These are phyloP conservation scores for Fusarium sp. DNA, from an alignment of 2,329 filamentous ascomycete species.

Conservation along the genomic window DNA sequence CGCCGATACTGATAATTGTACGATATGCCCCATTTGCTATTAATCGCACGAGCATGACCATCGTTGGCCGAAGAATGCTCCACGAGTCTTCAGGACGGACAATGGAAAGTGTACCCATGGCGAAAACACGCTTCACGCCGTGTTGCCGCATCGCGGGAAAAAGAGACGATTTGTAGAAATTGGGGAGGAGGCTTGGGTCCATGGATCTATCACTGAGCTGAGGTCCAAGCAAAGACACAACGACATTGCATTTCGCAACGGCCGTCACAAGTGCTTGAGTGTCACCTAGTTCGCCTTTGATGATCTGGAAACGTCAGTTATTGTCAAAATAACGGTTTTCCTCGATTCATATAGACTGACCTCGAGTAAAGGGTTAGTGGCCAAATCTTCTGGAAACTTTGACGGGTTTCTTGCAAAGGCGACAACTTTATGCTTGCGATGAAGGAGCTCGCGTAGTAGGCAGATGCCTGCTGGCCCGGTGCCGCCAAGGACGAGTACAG, in stretches of 20 bases:
- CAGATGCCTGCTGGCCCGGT: conserved; percentile 54
- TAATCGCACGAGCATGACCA: conserved; percentile 28
- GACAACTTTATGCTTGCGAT: conserved; percentile 47
- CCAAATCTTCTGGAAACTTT: conserved; percentile 24
- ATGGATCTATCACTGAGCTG: background rate
- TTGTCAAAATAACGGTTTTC: fast-evolving
- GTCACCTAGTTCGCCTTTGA: conserved; percentile 10
- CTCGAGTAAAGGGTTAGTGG: conserved; percentile 8
- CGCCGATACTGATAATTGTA: conserved; percentile 39
- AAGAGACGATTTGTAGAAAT: conserved; percentile 14
- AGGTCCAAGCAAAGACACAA: conserved; percentile 37
- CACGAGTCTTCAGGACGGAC: conserved; percentile 46
- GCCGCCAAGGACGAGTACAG: conserved; percentile 50
- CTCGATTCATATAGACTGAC: background rate
- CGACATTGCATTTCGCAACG: conserved; percentile 5
- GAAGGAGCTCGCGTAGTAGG: conserved; percentile 50
- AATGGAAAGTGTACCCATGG: conserved; percentile 54
- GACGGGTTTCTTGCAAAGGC: conserved; percentile 33
- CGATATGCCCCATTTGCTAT: conserved; percentile 33
- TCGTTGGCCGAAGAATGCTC: conserved; percentile 24
- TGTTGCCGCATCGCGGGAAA: conserved; percentile 29
- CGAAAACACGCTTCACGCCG: conserved; percentile 50
- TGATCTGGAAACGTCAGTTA: background rate
- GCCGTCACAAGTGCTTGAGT: conserved; percentile 3
- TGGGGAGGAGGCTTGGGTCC: background rate